These are phyloP conservation scores for Manihot esculenta DNA, from an alignment of 441 rosid species.

Conservation along the genomic window DNA sequence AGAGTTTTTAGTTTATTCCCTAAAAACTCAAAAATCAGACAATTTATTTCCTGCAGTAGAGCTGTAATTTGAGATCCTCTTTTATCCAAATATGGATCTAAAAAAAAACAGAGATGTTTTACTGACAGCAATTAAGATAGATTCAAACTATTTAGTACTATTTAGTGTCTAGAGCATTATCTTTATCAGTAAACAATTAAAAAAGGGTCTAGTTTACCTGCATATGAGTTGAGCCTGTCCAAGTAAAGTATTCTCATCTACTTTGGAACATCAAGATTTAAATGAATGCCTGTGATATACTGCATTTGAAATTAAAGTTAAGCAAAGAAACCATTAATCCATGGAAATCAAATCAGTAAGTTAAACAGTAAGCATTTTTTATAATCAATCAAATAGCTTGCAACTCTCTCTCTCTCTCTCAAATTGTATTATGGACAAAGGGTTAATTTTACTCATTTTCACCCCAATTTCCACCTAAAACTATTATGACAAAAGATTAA, in stretches of 20 bases:
- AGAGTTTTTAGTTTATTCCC: not conserved
- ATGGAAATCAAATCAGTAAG: constrained; percentile 4
- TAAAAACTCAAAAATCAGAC: not conserved
- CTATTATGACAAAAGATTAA: too few relatives aligned
- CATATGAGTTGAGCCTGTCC: constrained; percentile 69
- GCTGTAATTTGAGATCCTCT: not conserved
- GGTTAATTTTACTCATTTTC: too few relatives aligned
- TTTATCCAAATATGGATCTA: not conserved
- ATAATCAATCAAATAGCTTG: not conserved
- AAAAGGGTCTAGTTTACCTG: constrained; percentile 49
- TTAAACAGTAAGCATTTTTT: not conserved
- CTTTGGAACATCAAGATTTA: constrained; percentile 77
- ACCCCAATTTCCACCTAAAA: too few relatives aligned
- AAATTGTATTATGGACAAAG: too few relatives aligned
- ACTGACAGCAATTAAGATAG: constrained; percentile 2
- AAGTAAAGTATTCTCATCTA: constrained; percentile 65
- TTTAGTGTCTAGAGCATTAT: constrained; percentile 5
- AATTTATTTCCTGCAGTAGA: not conserved
- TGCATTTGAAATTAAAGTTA: constrained; percentile 51
- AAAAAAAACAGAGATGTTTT: not conserved
- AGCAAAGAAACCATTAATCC: constrained; percentile 17
- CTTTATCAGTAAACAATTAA: constrained; percentile 7
- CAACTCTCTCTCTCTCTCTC: too few relatives aligned
- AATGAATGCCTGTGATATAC: constrained; percentile 67
- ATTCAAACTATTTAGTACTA: too few relatives aligned